Percentiles rank a stretch among this genome's conserved stretches.
Evolutionary conservation across 2,329 filamentous ascomycete genomes (phyloP).

Genomic region (Sclerotinia borealis): DNA sequence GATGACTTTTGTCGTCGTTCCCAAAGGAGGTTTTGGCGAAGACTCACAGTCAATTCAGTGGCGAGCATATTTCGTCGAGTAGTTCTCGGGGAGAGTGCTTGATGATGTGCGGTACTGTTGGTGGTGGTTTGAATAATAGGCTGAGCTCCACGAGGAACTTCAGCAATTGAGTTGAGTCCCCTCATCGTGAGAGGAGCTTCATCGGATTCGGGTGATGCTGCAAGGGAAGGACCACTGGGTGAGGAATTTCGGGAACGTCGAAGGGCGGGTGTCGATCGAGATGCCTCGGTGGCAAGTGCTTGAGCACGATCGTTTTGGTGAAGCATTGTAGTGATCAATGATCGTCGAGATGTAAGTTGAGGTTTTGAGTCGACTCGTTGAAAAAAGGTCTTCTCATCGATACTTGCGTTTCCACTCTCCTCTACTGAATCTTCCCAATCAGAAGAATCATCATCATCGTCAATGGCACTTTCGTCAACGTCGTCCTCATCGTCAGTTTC

Average conservation of each 20-base stretch:
- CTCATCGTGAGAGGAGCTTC: slow-evolving; percentile 50
- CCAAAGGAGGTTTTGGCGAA: slow-evolving; percentile 87
- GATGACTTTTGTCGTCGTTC: slow-evolving; percentile 86
- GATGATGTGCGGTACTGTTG: slow-evolving; percentile 54
- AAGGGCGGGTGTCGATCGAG: slow-evolving; percentile 47
- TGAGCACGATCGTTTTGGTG: slow-evolving; percentile 69
- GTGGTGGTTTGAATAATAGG: slow-evolving; percentile 71
- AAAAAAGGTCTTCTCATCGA: slow-evolving; percentile 77
- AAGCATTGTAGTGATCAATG: slow-evolving; percentile 84
- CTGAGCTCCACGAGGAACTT: slow-evolving; percentile 56
- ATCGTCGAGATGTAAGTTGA: slow-evolving; percentile 78
- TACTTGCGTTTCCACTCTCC: slow-evolving; percentile 76
- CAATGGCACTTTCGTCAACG: slow-evolving; percentile 77
- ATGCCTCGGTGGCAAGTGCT: slow-evolving; percentile 58
- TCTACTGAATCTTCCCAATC: slow-evolving; percentile 63
- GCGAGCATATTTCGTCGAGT: slow-evolving; percentile 93
- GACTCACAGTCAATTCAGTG: slow-evolving; percentile 87
- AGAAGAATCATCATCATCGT: slow-evolving; percentile 56
- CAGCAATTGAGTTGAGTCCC: slow-evolving; percentile 30
- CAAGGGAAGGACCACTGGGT: slow-evolving; percentile 63
- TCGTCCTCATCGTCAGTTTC: slow-evolving; percentile 61
- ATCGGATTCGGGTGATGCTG: slow-evolving; percentile 39
- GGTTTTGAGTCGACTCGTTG: slow-evolving; percentile 83
- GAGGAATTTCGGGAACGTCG: slow-evolving; percentile 57
- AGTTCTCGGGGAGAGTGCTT: slow-evolving; percentile 81